Evolutionary conservation across 2,329 filamentous ascomycete genomes (phyloP).

Genomic region (Monosporascus sp.): DNA sequence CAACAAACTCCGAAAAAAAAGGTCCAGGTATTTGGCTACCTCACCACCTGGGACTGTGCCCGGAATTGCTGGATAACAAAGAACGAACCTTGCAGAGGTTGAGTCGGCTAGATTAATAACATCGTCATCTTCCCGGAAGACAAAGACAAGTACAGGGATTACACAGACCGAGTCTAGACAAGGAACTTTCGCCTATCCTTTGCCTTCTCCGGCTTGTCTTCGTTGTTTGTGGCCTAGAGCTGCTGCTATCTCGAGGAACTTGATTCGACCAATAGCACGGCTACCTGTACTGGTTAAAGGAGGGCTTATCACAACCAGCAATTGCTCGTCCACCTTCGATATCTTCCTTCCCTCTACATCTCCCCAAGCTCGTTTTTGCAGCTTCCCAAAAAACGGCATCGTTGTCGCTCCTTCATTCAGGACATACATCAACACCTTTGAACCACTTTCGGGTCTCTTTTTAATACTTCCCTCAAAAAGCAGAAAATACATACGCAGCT

Average conservation of each 20-base stretch:
- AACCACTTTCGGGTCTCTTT: background rate
- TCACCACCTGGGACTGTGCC: background rate
- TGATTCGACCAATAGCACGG: background rate
- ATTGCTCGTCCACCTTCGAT: background rate
- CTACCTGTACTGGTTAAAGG: background rate
- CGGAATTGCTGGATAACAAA: background rate
- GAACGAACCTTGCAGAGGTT: background rate
- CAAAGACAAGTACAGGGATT: background rate
- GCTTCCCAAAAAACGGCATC: background rate
- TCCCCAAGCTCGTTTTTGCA: background rate
- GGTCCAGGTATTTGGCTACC: background rate
- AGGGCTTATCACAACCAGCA: background rate
- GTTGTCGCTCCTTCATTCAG: background rate
- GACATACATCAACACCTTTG: background rate
- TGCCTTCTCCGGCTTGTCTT: background rate
- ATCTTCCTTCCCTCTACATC: background rate
- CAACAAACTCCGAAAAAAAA: background rate
- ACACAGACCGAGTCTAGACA: background rate
- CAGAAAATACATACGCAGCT: conserved; percentile 9
- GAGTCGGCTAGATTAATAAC: background rate
- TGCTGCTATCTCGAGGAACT: background rate
- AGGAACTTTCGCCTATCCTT: background rate
- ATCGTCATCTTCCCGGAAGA: background rate
- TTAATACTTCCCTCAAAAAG: conserved; percentile 16
- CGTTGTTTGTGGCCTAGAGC: background rate